Conservation (phyloP, 768 basidiomycete genomes). For the Mrakia gelida region DNA sequence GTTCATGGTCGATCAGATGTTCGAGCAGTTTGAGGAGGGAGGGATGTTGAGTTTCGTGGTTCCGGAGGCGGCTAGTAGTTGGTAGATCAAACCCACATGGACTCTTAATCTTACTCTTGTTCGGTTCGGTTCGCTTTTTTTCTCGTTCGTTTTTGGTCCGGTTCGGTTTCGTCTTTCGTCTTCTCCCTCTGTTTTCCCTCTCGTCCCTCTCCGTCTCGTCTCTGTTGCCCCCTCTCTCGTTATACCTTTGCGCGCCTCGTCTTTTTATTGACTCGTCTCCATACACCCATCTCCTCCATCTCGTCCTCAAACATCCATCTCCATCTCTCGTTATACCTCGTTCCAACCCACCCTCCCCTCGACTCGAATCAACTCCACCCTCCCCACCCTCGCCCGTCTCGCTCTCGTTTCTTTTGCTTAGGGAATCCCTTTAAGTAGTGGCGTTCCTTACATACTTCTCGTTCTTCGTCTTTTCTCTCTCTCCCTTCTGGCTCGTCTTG, state of each 20-base stretch:
- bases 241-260: too few relatives aligned
- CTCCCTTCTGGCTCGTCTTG: neutral
- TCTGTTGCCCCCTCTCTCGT: neutral
- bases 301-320: neutral
- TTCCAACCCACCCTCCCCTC: neutral
- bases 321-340: neutral
- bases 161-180: neutral
- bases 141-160: neutral
- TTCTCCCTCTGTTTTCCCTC: neutral
- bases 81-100: too few relatives aligned
- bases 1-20: neutral
- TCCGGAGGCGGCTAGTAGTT: neutral
- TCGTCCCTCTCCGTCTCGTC: constrained; percentile 8
- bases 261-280: too few relatives aligned
- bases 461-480: too few relatives aligned
- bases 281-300: neutral
- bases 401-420: neutral
- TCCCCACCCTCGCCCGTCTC: too few relatives aligned
- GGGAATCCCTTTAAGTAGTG: neutral
- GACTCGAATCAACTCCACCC: neutral
- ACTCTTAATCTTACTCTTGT: too few relatives aligned
- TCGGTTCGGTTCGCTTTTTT: constrained; percentile 1
- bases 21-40: neutral
- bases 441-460: too few relatives aligned
- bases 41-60: neutral